These are phyloP conservation scores for Harrya chromipes DNA, from an alignment of 768 basidiomycete genomes.

Conservation along the genomic window DNA sequence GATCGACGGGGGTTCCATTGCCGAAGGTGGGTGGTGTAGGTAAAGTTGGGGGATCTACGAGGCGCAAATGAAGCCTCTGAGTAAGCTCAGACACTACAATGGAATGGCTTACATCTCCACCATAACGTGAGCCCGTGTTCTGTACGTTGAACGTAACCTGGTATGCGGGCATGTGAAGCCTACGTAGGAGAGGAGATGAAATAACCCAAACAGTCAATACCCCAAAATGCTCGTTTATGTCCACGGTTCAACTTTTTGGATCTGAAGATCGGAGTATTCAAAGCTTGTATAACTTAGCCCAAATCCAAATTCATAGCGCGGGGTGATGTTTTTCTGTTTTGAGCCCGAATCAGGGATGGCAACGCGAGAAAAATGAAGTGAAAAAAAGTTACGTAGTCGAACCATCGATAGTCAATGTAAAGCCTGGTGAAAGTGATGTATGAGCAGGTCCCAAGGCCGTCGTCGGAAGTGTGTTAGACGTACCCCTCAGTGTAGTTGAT, in stretches of 20 bases:
- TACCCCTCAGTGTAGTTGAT: constrained; percentile 63
- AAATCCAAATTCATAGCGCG: constrained; percentile 88
- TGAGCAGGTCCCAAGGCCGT: too few species aligned
- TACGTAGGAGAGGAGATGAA: constrained; percentile 9
- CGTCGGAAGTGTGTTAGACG: background rate
- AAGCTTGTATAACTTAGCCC: constrained; percentile 87
- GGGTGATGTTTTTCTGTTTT: constrained; percentile 59
- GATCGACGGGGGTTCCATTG: constrained; percentile 69
- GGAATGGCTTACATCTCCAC: constrained; percentile 53
- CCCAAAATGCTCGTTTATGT: too few species aligned
- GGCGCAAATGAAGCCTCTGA: background rate
- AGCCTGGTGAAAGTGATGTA: constrained; percentile 29
- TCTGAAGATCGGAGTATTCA: constrained; percentile 56
- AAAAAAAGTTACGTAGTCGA: constrained; percentile 52
- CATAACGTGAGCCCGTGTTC: constrained; percentile 61
- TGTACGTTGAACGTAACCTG: constrained; percentile 59
- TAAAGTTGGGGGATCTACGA: constrained; percentile 71
- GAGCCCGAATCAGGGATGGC: too few species aligned
- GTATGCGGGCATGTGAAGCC: constrained; percentile 66
- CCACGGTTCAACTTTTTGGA: constrained; percentile 37
- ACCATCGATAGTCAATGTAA: constrained; percentile 69
- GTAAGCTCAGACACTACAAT: background rate
- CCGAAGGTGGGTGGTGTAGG: constrained; percentile 58
- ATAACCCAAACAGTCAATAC: too few species aligned
- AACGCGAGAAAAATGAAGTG: background rate